Base-by-base conservation (phyloP, 441 rosid genomes). In the Cnidoscolus chayamansa region DNA sequence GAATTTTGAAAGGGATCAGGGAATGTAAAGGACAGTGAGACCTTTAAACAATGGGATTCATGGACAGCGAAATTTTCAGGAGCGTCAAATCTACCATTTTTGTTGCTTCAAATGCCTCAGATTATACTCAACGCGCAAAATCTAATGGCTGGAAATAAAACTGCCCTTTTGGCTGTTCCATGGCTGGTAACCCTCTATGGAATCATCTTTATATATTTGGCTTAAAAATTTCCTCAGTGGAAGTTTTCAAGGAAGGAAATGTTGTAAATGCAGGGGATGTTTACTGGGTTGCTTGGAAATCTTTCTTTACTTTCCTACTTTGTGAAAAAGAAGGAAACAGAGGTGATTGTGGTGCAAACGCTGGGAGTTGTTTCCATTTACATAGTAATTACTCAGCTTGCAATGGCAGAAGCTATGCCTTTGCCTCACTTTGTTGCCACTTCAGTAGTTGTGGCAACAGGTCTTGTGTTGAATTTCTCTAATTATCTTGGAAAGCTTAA, bases 381-480 rank as follows among this genome's bases (percentile, higher is more conserved):
- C 74, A 78, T 84, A 51, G 91, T 94, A 17, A 59, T 92, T 64
- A 50, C 87, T 19, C 98, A 94, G 87, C 98, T 94, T 72, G 91
- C 95, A 30, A 79, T 89, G 77, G 98, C 88, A 63, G 88, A 83
- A 72, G 92, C 98, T 37, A 94, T 92, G 98, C 94, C 97, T 77
- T 55, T 86, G 68, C 86, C 84, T 62, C 77, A 76, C 70, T 94
- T 83, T 74, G 65, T 85, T 58, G 76, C 72, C 70, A 84, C 88
- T 79, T 84, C 97, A 1, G 78, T 70, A 47, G 84, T 94, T 81
- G 83, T 94, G 20, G 86, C 73, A 1, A 35, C 81, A 2, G 98
- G 97, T 78, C 76, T 94, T 35, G 57, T 85, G 47, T 57, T 89
- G 20, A 90, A 89, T 79, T 83, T 78, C 79, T 77, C 84, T 73